These are phyloP conservation scores for Brettanomyces sp. DNA, from an alignment of 805 yeast genomes.

Conservation along the genomic window DNA sequence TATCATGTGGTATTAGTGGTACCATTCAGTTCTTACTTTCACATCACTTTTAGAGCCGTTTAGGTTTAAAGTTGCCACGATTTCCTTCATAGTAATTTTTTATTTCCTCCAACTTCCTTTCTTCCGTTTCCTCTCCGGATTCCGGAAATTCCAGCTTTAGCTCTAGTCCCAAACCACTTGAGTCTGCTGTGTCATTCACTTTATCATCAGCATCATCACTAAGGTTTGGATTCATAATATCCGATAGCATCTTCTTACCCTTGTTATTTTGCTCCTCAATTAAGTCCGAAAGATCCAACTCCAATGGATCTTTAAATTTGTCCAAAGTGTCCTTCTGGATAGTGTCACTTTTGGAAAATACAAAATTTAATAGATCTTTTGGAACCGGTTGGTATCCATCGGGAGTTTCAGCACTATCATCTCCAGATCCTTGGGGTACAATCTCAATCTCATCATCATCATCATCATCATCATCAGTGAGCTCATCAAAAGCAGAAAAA, in stretches of 20 bases:
- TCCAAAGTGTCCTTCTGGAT: conserved; percentile 1
- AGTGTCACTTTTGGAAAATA: conserved; percentile 8
- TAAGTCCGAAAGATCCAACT: conserved; percentile 13
- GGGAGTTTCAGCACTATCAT: conserved; percentile 26
- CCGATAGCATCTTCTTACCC: not conserved
- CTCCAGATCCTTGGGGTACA: conserved; percentile 26
- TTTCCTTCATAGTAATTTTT: conserved; percentile 14
- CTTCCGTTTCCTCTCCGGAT: conserved; percentile 13
- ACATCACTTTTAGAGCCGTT: conserved; percentile 7
- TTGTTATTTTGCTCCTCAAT: conserved; percentile 1
- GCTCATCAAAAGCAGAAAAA: conserved; percentile 4
- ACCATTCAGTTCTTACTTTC: not conserved
- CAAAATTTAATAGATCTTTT: conserved; percentile 20
- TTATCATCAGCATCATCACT: not conserved
- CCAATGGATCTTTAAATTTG: conserved; percentile 16
- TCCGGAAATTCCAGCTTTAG: conserved; percentile 20
- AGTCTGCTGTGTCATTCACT: conserved; percentile 1
- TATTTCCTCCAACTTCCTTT: conserved; percentile 12
- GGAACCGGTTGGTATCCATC: conserved; percentile 38
- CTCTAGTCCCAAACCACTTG: conserved; percentile 8
- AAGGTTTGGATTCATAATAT: conserved; percentile 9
- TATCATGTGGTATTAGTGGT: too few relatives aligned
- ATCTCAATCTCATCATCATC: conserved; percentile 39
- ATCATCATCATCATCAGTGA: conserved; percentile 16
- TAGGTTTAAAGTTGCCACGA: conserved; percentile 12